Percentiles rank a stretch among this genome's conserved stretches.
phyloP scores from a whole-genome alignment of 805 yeast species.

The Candida corydali region DNA sequence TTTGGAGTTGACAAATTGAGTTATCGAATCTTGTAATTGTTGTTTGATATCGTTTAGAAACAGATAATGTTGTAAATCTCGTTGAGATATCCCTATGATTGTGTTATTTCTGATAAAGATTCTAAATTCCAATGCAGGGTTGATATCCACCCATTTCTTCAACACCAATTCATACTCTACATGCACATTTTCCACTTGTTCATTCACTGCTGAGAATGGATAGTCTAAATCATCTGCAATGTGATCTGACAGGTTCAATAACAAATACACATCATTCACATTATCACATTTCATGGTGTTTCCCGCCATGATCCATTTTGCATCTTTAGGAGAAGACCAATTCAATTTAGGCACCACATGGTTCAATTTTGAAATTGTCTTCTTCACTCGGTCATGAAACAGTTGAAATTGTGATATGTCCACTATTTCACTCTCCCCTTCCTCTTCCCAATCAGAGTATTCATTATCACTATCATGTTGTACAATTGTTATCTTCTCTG shows the following conservation, averaged over 20 bases:
- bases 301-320: constrained; percentile 84
- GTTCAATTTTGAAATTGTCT: constrained; percentile 39
- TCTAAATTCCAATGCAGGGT: constrained; percentile 90
- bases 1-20: constrained; percentile 48
- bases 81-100: constrained; percentile 73
- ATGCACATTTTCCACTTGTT: constrained; percentile 9
- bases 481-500: constrained; percentile 11
- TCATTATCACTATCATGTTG: constrained; percentile 52
- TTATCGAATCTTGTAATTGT: constrained; percentile 45
- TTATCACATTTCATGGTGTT: constrained; percentile 69
- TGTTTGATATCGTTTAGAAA: constrained; percentile 55
- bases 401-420: constrained; percentile 46
- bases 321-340: constrained; percentile 97
- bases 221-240: constrained; percentile 77
- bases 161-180: constrained; percentile 60
- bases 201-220: constrained; percentile 56
- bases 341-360: constrained; percentile 83
- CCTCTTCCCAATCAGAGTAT: constrained; percentile 66
- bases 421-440: constrained; percentile 13
- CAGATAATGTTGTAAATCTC: constrained; percentile 81
- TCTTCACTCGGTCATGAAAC: constrained; percentile 51
- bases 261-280: constrained; percentile 71
- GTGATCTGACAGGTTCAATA: constrained; percentile 84
- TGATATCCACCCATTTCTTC: constrained; percentile 76
- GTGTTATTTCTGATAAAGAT: constrained; percentile 66